Evolutionary conservation across 345 rosid genomes (phyloP).

Genomic region (Rhodomyrtus tomentosa): DNA sequence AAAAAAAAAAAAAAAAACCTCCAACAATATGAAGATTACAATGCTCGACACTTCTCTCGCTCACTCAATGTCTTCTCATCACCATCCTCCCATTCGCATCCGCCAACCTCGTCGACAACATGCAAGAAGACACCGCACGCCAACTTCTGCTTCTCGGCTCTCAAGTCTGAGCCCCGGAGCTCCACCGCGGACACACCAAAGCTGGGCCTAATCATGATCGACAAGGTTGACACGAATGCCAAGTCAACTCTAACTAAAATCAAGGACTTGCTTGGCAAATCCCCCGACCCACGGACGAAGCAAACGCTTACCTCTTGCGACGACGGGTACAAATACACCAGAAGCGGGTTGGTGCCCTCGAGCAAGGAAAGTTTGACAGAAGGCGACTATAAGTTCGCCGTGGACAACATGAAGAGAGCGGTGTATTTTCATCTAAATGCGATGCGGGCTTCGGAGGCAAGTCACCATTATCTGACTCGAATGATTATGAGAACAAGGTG

Average conservation of each 20-base stretch:
- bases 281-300: not conserved
- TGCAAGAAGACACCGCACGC: not conserved
- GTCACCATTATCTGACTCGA: not conserved
- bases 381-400: not conserved
- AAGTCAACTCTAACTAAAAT: slow-evolving; percentile 1
- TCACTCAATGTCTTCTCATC: not conserved
- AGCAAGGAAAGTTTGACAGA: not conserved
- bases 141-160: not conserved
- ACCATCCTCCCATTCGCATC: not conserved
- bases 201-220: not conserved
- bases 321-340: not conserved
- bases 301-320: not conserved
- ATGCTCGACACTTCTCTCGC: too few species aligned
- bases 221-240: slow-evolving; percentile 6
- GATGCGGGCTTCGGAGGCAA: not conserved
- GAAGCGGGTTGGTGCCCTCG: not conserved
- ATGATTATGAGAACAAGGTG: not conserved
- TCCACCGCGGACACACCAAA: too few species aligned
- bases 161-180: not conserved
- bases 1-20: too few species aligned
- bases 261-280: not conserved
- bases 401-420: not conserved
- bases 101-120: not conserved
- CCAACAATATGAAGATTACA: too few species aligned
- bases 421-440: not conserved